Conservation (phyloP, 2,329 filamentous ascomycete genomes). For the Aspergillus oerlinghausenensis region DNA sequence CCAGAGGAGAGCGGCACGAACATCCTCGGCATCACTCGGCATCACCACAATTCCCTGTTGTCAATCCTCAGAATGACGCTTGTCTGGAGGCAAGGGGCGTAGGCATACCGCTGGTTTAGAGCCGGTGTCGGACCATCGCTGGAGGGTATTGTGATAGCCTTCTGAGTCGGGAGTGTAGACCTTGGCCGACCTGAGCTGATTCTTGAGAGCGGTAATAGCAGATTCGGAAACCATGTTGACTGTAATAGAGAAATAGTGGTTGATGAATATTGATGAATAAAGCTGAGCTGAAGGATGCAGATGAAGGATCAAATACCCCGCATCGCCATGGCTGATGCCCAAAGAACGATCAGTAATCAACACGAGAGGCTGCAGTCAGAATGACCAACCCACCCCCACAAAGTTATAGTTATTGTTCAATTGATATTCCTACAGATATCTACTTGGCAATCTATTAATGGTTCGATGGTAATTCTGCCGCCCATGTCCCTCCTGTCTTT, state of each 20-base stretch:
- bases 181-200: constrained; percentile 6
- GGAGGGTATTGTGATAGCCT: constrained; percentile 19
- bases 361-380: no score
- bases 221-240: constrained; percentile 2
- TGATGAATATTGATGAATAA: no score
- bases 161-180: constrained; percentile 19
- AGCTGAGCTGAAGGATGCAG: neutral
- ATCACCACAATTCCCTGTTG: constrained; percentile 43
- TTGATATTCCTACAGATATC: no score
- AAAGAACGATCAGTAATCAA: no score
- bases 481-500: neutral
- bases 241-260: neutral
- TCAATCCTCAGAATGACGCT: neutral
- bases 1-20: constrained; percentile 43
- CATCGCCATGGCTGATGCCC: neutral
- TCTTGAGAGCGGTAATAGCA: constrained; percentile 6
- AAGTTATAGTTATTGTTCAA: no score
- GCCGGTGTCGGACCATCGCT: constrained; percentile 30
- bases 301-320: neutral
- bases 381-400: no score
- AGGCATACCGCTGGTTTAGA: constrained; percentile 24
- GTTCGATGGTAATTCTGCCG: neutral
- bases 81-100: neutral
- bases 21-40: constrained; percentile 39
- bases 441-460: neutral